These are phyloP conservation scores for Aspergillus bertholletiae DNA, from an alignment of 495 filamentous ascomycete genomes.

Conservation along the genomic window DNA sequence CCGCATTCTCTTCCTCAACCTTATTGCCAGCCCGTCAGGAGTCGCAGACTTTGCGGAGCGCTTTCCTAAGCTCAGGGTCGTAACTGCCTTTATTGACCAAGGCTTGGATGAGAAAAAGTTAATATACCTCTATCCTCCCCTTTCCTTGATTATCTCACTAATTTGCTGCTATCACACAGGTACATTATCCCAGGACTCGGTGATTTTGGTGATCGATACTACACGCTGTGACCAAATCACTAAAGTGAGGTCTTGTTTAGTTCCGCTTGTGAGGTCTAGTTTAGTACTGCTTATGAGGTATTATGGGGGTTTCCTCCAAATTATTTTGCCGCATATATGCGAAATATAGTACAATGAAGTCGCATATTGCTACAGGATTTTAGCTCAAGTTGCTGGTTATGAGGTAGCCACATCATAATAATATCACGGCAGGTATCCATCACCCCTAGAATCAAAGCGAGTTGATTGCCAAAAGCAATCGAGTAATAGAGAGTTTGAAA, in stretches of 20 bases:
- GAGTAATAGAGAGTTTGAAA: background rate
- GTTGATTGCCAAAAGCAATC: background rate
- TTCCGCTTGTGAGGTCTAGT: background rate
- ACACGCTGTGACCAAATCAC: constrained; percentile 63
- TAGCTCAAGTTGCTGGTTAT: background rate
- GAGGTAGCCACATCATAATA: background rate
- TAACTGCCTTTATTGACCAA: constrained; percentile 95
- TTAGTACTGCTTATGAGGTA: constrained; percentile 4
- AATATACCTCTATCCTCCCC: constrained; percentile 25
- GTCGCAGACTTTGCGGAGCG: constrained; percentile 84
- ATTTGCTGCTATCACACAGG: constrained; percentile 40
- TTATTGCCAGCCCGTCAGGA: constrained; percentile 93
- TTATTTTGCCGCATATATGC: background rate
- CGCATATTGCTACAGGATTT: background rate
- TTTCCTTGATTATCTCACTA: background rate
- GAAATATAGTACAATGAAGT: background rate
- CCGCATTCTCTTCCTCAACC: constrained; percentile 89
- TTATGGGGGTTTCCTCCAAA: background rate
- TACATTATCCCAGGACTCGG: constrained; percentile 96
- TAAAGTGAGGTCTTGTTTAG: constrained; percentile 3
- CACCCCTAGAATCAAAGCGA: background rate
- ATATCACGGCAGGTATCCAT: background rate
- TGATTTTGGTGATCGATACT: constrained; percentile 96
- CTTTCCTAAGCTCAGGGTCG: constrained; percentile 88
- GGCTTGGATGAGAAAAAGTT: constrained; percentile 97